Base-by-base conservation (phyloP, 768 basidiomycete genomes). In the Suillus ampliporus region DNA sequence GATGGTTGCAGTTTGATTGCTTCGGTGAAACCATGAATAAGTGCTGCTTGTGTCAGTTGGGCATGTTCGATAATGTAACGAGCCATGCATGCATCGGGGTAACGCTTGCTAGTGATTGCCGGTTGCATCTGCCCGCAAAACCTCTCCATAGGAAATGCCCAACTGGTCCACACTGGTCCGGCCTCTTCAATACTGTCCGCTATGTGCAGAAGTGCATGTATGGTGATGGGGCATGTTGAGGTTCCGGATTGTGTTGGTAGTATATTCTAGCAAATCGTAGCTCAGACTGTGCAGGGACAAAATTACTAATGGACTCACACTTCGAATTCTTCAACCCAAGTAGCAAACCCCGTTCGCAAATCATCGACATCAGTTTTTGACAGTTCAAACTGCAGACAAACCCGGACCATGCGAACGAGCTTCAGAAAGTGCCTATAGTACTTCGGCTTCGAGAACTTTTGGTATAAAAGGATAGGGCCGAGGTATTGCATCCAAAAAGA, bases 341-440 rank as follows among this genome's bases (percentile, higher is more conserved):
- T 9, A 1, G 37, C 3, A 1, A 68, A 47, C 1, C 40, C 2
- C 2, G 0, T 9, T 28, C 61, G 21, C 5, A 65, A 0, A 77
- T 79, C 26, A 2, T 64, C 54, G 26, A 81, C 60, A 53, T 79
- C 74, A 0, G 58, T 63, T 17, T 46, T 34, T 0, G 69, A 65
- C n/a, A 78, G 67, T 58, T 77, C 74, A 34, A 76, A 80, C 50
- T 80, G 70, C 6, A 84, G 72, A 62, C 76, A 79, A 0, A 61
- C 62, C 50, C 74, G 71, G 51, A 83, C 65, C 4, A 83, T 73
- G 4, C 64, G 44, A 21, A 81, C 76, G 15, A 84, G 76, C 3
- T 70, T 23, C 7, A 82, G 43, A 61, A 83, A 82, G 63, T 84
- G 82, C 0, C 73, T 63, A 63, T 79, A 84, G 65, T 82, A 83